phyloP scores from a whole-genome alignment of 2,329 filamentous ascomycete species.

The Coniochaeta hoffmannii region DNA sequence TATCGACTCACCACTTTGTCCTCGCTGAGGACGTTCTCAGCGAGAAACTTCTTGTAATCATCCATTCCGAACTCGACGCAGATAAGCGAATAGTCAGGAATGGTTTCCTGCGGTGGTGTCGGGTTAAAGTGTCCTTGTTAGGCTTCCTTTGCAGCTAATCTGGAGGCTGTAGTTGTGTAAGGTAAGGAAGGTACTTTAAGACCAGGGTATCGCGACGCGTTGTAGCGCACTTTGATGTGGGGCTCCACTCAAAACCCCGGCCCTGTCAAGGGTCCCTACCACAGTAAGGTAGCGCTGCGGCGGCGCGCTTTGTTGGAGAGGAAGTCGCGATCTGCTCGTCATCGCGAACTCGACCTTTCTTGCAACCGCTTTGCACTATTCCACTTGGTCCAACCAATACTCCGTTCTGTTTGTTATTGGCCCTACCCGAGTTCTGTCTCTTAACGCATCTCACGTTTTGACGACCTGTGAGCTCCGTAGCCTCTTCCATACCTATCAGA shows the following conservation, averaged over 20 bases:
- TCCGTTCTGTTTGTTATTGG: background rate
- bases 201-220: background rate
- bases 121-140: background rate
- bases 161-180: too few species aligned
- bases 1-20: constrained; percentile 53
- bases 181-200: too few species aligned
- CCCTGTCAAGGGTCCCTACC: too few species aligned
- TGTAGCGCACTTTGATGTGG: background rate
- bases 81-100: background rate
- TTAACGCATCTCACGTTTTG: background rate
- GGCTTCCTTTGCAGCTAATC: too few species aligned
- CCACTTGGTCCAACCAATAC: too few species aligned
- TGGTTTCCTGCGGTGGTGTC: background rate
- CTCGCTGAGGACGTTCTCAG: constrained; percentile 69
- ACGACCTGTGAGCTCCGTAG: background rate
- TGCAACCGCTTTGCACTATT: background rate
- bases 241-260: background rate
- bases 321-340: background rate
- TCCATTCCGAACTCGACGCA: constrained; percentile 32
- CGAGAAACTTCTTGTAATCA: constrained; percentile 65
- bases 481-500: background rate
- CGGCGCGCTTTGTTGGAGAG: background rate
- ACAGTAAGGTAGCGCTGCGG: too few species aligned
- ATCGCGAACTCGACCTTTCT: background rate
- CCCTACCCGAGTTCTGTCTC: background rate